Evolutionary conservation across 2,329 filamentous ascomycete species (phyloP).

Genomic region (Pseudonectria buxi): DNA sequence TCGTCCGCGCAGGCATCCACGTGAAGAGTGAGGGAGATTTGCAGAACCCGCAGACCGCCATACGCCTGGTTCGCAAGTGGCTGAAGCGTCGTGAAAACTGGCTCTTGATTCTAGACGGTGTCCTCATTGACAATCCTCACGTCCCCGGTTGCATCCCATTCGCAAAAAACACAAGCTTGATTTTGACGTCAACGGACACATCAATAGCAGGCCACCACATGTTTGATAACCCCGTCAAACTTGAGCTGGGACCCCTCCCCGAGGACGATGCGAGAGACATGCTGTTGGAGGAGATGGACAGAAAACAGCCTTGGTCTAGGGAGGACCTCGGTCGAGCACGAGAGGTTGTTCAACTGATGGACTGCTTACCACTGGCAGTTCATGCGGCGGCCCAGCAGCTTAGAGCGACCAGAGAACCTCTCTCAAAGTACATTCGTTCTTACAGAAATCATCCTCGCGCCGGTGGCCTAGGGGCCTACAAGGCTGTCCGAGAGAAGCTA

Average conservation of each 20-base stretch:
- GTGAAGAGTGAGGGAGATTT: conserved; percentile 11
- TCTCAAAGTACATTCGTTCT: conserved; percentile 19
- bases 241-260: conserved; percentile 14
- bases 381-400: conserved; percentile 16
- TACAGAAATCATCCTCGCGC: conserved; percentile 15
- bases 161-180: conserved; percentile 16
- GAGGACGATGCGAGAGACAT: conserved; percentile 12
- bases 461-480: conserved; percentile 16
- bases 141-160: conserved; percentile 14
- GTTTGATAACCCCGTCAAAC: conserved; percentile 17
- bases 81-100: conserved; percentile 15
- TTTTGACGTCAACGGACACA: conserved; percentile 18
- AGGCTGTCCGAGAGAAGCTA: conserved; percentile 15
- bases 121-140: conserved; percentile 13
- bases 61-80: conserved; percentile 15
- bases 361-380: conserved; percentile 15
- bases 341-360: conserved; percentile 13
- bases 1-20: conserved; percentile 8
- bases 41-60: conserved; percentile 8
- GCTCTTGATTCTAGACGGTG: conserved; percentile 19
- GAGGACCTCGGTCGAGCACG: conserved; percentile 15
- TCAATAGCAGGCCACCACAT: conserved; percentile 17
- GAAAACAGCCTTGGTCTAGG: conserved; percentile 14
- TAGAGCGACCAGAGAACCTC: conserved; percentile 14
- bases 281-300: conserved; percentile 18